Base-by-base conservation (phyloP, 2,329 filamentous ascomycete genomes). In the Phyllosticta citribraziliensis region DNA sequence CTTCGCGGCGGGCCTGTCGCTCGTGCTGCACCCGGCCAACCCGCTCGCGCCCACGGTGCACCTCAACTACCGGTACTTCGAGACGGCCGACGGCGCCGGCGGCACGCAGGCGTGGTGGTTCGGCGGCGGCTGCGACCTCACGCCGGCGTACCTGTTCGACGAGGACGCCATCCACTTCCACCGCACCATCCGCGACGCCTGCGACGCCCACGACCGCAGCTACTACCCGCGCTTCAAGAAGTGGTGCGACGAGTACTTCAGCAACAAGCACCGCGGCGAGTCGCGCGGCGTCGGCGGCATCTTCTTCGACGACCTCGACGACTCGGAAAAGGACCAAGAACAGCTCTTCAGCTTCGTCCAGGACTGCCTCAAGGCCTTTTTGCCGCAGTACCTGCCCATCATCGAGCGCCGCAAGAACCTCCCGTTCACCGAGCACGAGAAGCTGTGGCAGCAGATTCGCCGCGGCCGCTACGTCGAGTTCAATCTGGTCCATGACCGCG, bases 221-320 rank as follows among this genome's bases (percentile, higher is more conserved):
- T 99, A 97, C 80, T 99, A 95, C 74, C 87, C 91, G 12, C 85
- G 86, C 58, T 99, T 97, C 83, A 99, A 99, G 80, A 87, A 88
- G 72, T 99, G 94, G 94, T 99, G 94, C 74, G 94, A 99, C 74
- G 86, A 95, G 69, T 99, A 99, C 79, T 99, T 99, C 77, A 87
- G 83, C 79, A 89, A 97, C 75, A 93, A 92, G 73, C 94, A 99
- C 78, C 86, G 94, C 55, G 84, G 84, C 63, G 94, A 99, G 78
- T 81, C 85, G 55, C 88, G 94, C 56, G 94, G 94, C 61, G 78
- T 99, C 35, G 94, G 94, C 58, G 94, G 94, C 59, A 97, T 99
- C 75, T 99, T 99, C 83, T 99, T 99, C 70, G 94, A 99, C 75
- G 94, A 99, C 73, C 81, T 99, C 14, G 94, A 99, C 73, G 88